These are phyloP conservation scores for Cunninghamia lanceolata DNA, from an alignment of 75 land plant species.

Conservation along the genomic window DNA sequence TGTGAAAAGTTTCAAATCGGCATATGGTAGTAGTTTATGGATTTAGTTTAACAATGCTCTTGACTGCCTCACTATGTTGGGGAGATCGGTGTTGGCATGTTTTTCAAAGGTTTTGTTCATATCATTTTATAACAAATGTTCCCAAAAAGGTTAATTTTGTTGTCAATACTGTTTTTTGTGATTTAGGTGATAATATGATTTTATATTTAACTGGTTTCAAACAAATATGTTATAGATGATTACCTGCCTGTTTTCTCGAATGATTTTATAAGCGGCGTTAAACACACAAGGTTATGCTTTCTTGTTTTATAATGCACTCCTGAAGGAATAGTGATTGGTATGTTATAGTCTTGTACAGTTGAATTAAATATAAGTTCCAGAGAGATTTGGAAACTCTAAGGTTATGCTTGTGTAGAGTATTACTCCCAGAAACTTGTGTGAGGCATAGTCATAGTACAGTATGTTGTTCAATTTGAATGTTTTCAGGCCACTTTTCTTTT, in stretches of 20 bases:
- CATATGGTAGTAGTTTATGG: background rate
- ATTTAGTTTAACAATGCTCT: background rate
- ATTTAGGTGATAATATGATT: background rate
- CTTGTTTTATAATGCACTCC: background rate
- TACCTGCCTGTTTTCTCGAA: background rate
- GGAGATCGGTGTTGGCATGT: background rate
- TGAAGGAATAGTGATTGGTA: background rate
- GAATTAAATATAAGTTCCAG: background rate
- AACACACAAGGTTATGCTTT: background rate
- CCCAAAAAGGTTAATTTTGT: background rate
- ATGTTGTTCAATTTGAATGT: background rate
- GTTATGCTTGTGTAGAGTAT: background rate
- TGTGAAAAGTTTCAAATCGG: background rate
- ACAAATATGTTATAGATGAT: background rate
- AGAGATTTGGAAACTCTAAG: background rate
- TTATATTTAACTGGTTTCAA: background rate
- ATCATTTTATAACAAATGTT: background rate
- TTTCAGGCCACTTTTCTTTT: background rate
- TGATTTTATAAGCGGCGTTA: background rate
- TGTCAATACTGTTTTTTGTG: background rate
- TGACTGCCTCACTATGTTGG: background rate
- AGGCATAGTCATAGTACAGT: background rate
- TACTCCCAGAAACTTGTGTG: background rate
- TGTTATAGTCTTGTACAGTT: background rate
- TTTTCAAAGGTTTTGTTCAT: background rate